Base-by-base conservation (phyloP, 208 protist species). In the Naegleria gruberi region DNA sequence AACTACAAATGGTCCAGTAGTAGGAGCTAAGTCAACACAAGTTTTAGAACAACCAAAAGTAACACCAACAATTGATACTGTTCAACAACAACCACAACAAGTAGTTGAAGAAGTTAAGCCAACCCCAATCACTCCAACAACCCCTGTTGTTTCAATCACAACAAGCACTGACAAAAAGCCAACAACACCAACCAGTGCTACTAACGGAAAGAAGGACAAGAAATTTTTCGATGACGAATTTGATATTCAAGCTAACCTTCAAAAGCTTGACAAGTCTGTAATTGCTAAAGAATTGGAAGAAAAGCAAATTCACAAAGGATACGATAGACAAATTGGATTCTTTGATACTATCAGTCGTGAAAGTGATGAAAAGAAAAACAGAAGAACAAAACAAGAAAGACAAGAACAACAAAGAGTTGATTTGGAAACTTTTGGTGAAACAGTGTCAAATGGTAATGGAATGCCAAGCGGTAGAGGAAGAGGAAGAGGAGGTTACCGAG, bases 311-410 rank as follows among this genome's bases (percentile, higher is more conserved):
- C 41, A 47, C 4, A 45, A 41, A 65, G 45, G 37, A 17, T 88
- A 88, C n/a, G 37, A 88, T 30, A 88, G 65, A 42, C 5, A 51
- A 42, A 43, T 1, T 40, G 15, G 34, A 8, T 88, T 88, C n/a
- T 88, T 88, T 65, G 84, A 88, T 65, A 65, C 84, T n/a, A 51
- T 88, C 42, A 65, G 45, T 30, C 23, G 45, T 65, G 84, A 88
- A 34, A 55, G 37, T 42, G 45, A 51, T 43, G 45, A 88, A 34
- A 87, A 87, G 43, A 45, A 46, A 23, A 65, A 88, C 5, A 88
- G 84, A 88, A 47, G 23, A 42, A 41, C 43, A n/a, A 65, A 42
- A 43, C n/a, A 65, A 65, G 84, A 88, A 88, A 51, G 84, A 65
- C 37, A 88, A 42, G 84, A 88, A 26, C 84, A 88, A 88, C 15